Base-by-base conservation (phyloP, 768 basidiomycete genomes). In the Exidia glandulosa region DNA sequence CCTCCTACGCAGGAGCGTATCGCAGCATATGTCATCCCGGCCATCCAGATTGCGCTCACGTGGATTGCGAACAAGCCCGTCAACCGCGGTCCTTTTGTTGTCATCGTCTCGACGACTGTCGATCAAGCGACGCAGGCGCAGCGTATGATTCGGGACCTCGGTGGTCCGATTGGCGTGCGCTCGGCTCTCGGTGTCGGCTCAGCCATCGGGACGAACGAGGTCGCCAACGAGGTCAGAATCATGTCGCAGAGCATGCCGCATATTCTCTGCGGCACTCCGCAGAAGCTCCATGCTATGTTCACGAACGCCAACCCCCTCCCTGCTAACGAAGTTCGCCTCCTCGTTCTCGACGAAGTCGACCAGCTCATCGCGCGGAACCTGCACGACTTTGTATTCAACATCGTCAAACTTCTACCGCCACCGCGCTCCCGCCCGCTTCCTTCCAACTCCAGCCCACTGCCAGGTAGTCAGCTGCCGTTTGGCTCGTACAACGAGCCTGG, bases 1-100 rank as follows among this genome's bases (percentile, higher is more conserved):
- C 96, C 96, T 54, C 94, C 96, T 1, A 98, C 96, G 0, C 95
- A 97, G 71, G 96, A 99, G 71, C 82, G 96, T 52, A 99, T 99
- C 66, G 94, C 95, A 27, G 93, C 94, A 61, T 99, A 99, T 73
- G 86, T 93, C 56, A 93, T 95, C 62, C 93, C 91, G 56, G 89
- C 88, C 31, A 88, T 93, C 50, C 89, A 92, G 67, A 81, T 87
- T 57, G 87, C 88, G 33, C 76, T 94, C 59, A 80, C 84, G 34
- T 80, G 86, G 62, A 79, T 86, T 29, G 65, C 75, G 19, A 73
- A 74, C 31, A 81, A 79, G 12, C 78, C 77, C 33, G 79, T 84
- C 16, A 81, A 81, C 62, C 84, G 85, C 32, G 94, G 94, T 2
- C 91, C 93, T 36, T 71, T 91, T 34, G 93, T 90, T 16, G 83